phyloP scores from a whole-genome alignment of 768 basidiomycete species.

The Favolaschia claudopus region DNA sequence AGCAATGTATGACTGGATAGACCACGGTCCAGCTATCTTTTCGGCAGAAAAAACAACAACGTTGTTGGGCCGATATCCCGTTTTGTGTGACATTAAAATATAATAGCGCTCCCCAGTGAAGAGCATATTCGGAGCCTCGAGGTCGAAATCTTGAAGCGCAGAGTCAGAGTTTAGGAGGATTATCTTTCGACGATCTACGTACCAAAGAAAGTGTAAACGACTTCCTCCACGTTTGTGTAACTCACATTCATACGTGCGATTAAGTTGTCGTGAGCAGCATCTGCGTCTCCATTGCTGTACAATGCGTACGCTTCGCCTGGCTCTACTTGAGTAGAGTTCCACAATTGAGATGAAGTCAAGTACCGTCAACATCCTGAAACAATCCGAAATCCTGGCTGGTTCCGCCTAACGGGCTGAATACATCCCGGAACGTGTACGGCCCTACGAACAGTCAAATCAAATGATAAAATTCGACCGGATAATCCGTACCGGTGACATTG shows the following conservation, averaged over 20 bases:
- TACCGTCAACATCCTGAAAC: conserved; percentile 32
- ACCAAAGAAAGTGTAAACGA: conserved; percentile 34
- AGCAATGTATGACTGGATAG: conserved; percentile 32
- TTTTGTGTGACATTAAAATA: conserved; percentile 38
- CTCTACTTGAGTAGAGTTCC: too few species aligned
- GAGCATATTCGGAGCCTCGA: conserved; percentile 32
- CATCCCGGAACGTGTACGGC: conserved; percentile 31
- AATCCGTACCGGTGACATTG: conserved; percentile 33
- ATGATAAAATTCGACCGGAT: background rate
- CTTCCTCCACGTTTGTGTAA: conserved; percentile 33
- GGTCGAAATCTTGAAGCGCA: conserved; percentile 25
- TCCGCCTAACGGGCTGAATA: conserved; percentile 30
- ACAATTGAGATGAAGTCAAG: background rate
- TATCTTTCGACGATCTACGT: background rate
- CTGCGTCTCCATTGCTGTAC: conserved; percentile 36
- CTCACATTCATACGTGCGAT: conserved; percentile 33
- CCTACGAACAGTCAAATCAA: conserved; percentile 10
- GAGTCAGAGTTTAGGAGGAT: background rate
- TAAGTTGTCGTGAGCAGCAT: conserved; percentile 31
- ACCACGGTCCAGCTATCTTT: conserved; percentile 31
- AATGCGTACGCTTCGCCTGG: conserved; percentile 31
- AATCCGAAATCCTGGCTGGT: conserved; percentile 34
- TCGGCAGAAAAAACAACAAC: conserved; percentile 33
- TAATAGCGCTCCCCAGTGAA: conserved; percentile 35
- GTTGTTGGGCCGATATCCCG: conserved; percentile 37